phyloP scores from a whole-genome alignment of 2,329 filamentous ascomycete genomes.

The Harringtonia aguacate region DNA sequence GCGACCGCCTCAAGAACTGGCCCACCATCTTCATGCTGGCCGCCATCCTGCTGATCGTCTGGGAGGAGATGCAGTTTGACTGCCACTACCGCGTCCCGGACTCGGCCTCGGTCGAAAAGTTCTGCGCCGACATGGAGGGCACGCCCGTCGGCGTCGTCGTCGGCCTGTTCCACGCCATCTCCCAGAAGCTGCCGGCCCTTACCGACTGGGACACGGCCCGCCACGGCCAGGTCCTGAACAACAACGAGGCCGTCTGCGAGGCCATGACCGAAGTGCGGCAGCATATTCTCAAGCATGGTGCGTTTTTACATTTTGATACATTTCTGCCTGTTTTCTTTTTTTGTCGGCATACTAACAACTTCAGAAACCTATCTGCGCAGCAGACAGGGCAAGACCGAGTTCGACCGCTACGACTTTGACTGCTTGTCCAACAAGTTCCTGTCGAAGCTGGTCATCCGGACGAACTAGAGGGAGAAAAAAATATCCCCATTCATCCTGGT shows the following conservation, averaged over 20 bases:
- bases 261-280: constrained; percentile 92
- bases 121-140: constrained; percentile 94
- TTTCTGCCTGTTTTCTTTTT: background rate
- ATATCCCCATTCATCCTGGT: background rate
- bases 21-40: constrained; percentile 97
- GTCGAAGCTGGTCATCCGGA: constrained; percentile 89
- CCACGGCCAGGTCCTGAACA: constrained; percentile 83
- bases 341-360: constrained; percentile 3
- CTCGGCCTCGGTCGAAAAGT: constrained; percentile 75
- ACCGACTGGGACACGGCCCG: constrained; percentile 89
- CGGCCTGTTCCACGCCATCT: constrained; percentile 94
- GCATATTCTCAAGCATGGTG: constrained; percentile 90
- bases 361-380: constrained; percentile 78
- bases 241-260: constrained; percentile 85
- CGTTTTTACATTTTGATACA: constrained; percentile 23
- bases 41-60: constrained; percentile 83
- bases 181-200: constrained; percentile 86
- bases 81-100: constrained; percentile 92
- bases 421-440: constrained; percentile 95
- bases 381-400: constrained; percentile 62
- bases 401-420: constrained; percentile 88
- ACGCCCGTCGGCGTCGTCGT: constrained; percentile 94
- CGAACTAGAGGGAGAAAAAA: constrained; percentile 53
- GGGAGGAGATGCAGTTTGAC: constrained; percentile 99
- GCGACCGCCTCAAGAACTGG: constrained; percentile 97